phyloP scores from a whole-genome alignment of 352 stramenopile genomes.

The Globisporangium parvum region DNA sequence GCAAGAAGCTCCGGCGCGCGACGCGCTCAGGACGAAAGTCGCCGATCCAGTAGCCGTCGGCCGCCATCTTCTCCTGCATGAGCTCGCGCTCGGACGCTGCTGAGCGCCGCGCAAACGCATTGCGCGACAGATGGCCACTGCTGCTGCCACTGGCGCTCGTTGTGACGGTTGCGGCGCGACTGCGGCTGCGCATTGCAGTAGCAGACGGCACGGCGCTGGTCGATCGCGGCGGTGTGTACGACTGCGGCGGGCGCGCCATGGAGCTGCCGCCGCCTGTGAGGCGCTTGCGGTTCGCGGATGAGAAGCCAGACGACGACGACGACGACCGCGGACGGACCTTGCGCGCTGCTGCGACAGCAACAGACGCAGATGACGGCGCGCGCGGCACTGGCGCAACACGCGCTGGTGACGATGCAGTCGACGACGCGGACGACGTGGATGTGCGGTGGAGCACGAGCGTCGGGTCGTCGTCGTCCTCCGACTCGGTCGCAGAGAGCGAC shows the following conservation, averaged over 20 bases:
- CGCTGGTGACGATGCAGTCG: slow-evolving; percentile 12
- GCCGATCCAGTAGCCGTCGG: slow-evolving; percentile 78
- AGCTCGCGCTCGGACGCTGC: slow-evolving; percentile 32
- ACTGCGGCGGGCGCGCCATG: neutral
- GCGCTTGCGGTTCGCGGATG: slow-evolving; percentile 10
- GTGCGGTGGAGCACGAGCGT: slow-evolving; percentile 1
- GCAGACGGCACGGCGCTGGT: no score
- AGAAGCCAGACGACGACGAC: slow-evolving; percentile 16
- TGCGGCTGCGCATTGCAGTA: neutral
- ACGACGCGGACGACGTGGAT: neutral
- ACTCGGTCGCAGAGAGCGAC: slow-evolving; percentile 45
- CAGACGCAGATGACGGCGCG: neutral
- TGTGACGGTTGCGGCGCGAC: slow-evolving; percentile 7
- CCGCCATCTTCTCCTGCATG: slow-evolving; percentile 47
- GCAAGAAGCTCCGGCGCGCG: slow-evolving; percentile 16
- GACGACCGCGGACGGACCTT: slow-evolving; percentile 15
- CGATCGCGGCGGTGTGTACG: neutral
- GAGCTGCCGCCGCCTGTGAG: neutral
- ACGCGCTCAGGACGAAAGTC: slow-evolving; percentile 54
- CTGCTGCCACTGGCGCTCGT: slow-evolving; percentile 10
- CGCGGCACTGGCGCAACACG: neutral
- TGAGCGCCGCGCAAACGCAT: slow-evolving; percentile 18
- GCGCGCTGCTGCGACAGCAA: neutral
- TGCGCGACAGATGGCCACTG: slow-evolving; percentile 15
- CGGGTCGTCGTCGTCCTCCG: slow-evolving; percentile 37